Conservation (phyloP, 768 basidiomycete species). For the Omphalotus guepiniiformis region DNA sequence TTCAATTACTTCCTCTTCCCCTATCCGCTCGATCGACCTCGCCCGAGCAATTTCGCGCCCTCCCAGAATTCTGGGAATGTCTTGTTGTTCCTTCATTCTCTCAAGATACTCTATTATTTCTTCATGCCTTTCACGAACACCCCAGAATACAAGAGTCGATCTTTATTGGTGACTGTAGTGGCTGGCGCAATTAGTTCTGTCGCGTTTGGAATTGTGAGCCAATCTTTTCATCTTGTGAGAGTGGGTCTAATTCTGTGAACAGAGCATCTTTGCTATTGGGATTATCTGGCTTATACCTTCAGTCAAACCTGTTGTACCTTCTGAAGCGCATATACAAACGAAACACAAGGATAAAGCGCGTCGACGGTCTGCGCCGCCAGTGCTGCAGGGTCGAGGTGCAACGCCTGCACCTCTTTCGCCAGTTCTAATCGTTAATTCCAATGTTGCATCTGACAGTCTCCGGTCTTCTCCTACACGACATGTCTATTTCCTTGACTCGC, state of each 20-base stretch:
- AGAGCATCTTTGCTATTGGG: conserved; percentile 24
- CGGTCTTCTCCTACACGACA: conserved; percentile 10
- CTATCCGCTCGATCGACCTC: no score
- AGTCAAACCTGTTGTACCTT: conserved; percentile 11
- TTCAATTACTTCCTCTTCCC: no score
- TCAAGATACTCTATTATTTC: no score
- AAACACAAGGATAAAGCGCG: conserved; percentile 13
- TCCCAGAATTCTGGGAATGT: no score
- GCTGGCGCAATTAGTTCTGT: conserved; percentile 20
- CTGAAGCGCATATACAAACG: conserved; percentile 13
- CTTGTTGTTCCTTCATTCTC: no score
- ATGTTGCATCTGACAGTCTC: conserved; percentile 1
- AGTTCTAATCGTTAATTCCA: conserved; percentile 1
- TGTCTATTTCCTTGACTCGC: conserved; percentile 19
- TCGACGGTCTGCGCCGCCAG: conserved; percentile 20
- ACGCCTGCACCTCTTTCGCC: background rate
- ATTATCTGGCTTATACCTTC: conserved; percentile 20
- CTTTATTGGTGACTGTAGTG: conserved; percentile 18
- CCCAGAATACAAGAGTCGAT: conserved; percentile 8
- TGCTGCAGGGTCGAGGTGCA: conserved; percentile 7
- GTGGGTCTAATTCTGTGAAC: background rate
- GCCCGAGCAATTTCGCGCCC: no score
- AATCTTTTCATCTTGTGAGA: background rate
- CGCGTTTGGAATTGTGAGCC: conserved; percentile 21
- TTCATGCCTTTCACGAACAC: conserved; percentile 11